Percentiles rank a stretch among this genome's conserved stretches.
These are phyloP conservation scores for Pythium phragmitis DNA, from an alignment of 352 stramenopile species.

Conservation along the genomic window DNA sequence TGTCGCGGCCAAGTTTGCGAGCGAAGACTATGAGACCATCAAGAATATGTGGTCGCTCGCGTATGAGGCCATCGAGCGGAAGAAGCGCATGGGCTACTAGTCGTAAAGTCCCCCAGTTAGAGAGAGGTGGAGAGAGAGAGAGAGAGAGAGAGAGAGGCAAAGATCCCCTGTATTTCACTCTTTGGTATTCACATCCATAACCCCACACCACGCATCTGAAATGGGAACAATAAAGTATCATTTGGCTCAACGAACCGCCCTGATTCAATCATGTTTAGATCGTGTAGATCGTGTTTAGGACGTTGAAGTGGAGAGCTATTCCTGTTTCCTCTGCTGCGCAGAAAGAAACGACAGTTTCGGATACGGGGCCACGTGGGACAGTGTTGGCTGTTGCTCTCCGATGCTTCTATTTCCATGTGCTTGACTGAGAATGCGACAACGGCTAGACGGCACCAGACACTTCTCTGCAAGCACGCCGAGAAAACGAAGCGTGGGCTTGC, in stretches of 20 bases:
- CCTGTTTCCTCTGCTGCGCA: background rate
- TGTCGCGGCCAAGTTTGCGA: slow-evolving; percentile 80
- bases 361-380: background rate
- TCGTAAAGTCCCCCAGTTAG: background rate
- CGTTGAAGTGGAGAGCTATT: background rate
- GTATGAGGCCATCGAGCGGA: slow-evolving; percentile 80
- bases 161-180: too few species aligned
- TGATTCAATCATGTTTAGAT: too few species aligned
- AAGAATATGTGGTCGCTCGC: slow-evolving; percentile 83
- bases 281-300: background rate
- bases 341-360: background rate
- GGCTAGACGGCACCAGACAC: background rate
- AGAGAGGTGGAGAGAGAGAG: too few species aligned
- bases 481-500: background rate
- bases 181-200: background rate
- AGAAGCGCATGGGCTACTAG: slow-evolving; percentile 69
- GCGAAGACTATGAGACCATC: slow-evolving; percentile 78
- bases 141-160: too few species aligned
- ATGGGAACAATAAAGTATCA: too few species aligned
- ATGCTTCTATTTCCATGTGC: background rate
- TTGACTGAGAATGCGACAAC: background rate
- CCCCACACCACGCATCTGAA: too few species aligned
- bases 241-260: too few species aligned
- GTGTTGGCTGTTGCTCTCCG: background rate
- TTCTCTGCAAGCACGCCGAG: background rate